phyloP scores from a whole-genome alignment of 1,139 yeast species.

The Kodamaea derodonti region DNA sequence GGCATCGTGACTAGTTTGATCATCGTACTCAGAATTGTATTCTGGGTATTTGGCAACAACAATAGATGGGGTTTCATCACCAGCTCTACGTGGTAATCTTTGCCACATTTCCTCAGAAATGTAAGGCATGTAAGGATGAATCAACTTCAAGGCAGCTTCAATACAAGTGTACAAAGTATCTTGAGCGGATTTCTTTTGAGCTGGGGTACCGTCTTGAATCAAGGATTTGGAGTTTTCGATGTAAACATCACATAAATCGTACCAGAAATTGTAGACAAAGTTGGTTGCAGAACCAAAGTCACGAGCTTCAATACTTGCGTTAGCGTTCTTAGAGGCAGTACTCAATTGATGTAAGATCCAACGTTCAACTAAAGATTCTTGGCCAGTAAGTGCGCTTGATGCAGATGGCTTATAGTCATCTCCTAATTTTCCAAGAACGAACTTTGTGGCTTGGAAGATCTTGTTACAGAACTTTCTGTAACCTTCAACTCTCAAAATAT shows the following conservation, averaged over 20 bases:
- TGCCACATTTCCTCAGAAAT: slow-evolving; percentile 99
- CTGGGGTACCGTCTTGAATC: slow-evolving; percentile 85
- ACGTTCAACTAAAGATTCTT: slow-evolving; percentile 89
- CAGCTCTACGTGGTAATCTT: slow-evolving; percentile 84
- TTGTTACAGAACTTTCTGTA: slow-evolving; percentile 99
- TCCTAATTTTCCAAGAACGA: slow-evolving; percentile 90
- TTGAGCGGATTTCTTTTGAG: slow-evolving; percentile 83
- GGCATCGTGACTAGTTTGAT: slow-evolving; percentile 61
- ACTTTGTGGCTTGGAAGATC: slow-evolving; percentile 97
- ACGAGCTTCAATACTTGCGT: slow-evolving; percentile 70
- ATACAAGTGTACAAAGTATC: slow-evolving; percentile 91
- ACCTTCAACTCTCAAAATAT: slow-evolving; percentile 95
- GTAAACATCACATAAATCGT: slow-evolving; percentile 94
- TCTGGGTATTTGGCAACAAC: slow-evolving; percentile 77
- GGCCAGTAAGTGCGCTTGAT: slow-evolving; percentile 38
- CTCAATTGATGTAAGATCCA: slow-evolving; percentile 93
- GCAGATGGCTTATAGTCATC: slow-evolving; percentile 82
- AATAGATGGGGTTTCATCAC: slow-evolving; percentile 69
- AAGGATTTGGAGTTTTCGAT: slow-evolving; percentile 94
- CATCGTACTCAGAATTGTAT: slow-evolving; percentile 56
- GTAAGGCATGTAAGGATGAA: slow-evolving; percentile 98
- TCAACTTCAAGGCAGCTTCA: slow-evolving; percentile 86
- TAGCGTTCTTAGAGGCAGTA: slow-evolving; percentile 61
- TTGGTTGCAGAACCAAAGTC: slow-evolving; percentile 88
- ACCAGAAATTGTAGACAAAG: slow-evolving; percentile 91